phyloP scores from a whole-genome alignment of 148 eudicot species.

The Nepenthes gracilis region DNA sequence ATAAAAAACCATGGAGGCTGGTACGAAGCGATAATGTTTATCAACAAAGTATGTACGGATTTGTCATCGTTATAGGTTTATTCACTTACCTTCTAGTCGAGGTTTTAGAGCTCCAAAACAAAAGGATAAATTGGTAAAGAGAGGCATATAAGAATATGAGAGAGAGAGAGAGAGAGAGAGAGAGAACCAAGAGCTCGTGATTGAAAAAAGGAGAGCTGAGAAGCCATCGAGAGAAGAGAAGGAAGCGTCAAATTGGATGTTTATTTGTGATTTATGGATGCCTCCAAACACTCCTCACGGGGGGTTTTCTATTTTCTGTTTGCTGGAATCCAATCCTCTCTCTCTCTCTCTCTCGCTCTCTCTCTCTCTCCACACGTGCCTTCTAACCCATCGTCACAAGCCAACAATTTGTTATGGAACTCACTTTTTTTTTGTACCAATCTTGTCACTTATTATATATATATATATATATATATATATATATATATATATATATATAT shows the following conservation, averaged over 20 bases:
- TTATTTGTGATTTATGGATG: slow-evolving; percentile 33
- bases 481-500: no score
- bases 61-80: no score
- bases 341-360: slow-evolving; percentile 2
- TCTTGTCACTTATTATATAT: no score
- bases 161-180: slow-evolving; percentile 2
- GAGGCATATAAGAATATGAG: not conserved
- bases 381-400: slow-evolving; percentile 9
- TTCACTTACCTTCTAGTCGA: no score
- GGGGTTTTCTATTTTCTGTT: slow-evolving; percentile 22
- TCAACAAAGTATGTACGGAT: no score
- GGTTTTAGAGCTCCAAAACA: not conserved
- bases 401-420: no score
- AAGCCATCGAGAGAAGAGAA: slow-evolving; percentile 43
- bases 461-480: no score
- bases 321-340: slow-evolving; percentile 15
- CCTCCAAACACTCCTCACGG: slow-evolving; percentile 89
- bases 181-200: slow-evolving; percentile 62
- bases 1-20: no score
- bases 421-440: no score
- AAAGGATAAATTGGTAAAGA: not conserved
- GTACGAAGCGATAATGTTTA: no score
- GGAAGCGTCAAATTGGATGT: slow-evolving; percentile 37
- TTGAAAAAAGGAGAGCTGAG: slow-evolving; percentile 19
- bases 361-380: slow-evolving; percentile 61